Base-by-base conservation (phyloP, 495 filamentous ascomycete species). In the Jackrogersella minutella region DNA sequence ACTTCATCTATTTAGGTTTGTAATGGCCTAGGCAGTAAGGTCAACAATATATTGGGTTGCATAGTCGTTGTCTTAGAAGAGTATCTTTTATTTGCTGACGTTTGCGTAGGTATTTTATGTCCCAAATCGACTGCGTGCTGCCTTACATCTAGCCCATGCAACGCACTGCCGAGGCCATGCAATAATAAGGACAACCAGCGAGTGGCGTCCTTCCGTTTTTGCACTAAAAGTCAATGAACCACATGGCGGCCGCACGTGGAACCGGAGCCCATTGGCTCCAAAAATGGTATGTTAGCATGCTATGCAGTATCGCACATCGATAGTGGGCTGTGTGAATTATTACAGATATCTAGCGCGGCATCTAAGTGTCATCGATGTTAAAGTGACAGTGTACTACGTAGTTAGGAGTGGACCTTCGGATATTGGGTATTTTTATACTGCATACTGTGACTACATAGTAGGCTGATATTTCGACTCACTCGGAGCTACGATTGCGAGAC, bases 171-270 rank as follows among this genome's bases (percentile, higher is more conserved):
- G 66, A 33, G 56, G 66, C 61, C 66, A 60, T 64, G 57, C 61
- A 64, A 52, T 57, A 61, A 46, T 52, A 58, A 51, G 46, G 37
- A 55, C 46, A 62, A 52, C 41, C 22, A 58, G 43, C 44, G 31
- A 43, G 61, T 69, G 61, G 61, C 57, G 58, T 33, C 30, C 50
- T 65, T 65, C 61, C 61, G 37, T 65, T 69, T 46, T 57, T 56
- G 44, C 66, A 65, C 50, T 51, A 65, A n/a, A 36, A 55, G 28
- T 58, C 36, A 52, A 65, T 60, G 66, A 69, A 69, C 66, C 66
- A 69, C 66, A 69, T 69, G 66, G 66, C 66, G 56, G 22, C 50
- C 52, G 56, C 66, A 69, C 66, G 61, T 69, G 66, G 66, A 69
- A 69, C 61, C 34, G 36, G 56, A 58, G 61, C 34, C 46, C 58